Conservation (phyloP, 2,329 filamentous ascomycete genomes). For the Parastagonospora avenae region DNA sequence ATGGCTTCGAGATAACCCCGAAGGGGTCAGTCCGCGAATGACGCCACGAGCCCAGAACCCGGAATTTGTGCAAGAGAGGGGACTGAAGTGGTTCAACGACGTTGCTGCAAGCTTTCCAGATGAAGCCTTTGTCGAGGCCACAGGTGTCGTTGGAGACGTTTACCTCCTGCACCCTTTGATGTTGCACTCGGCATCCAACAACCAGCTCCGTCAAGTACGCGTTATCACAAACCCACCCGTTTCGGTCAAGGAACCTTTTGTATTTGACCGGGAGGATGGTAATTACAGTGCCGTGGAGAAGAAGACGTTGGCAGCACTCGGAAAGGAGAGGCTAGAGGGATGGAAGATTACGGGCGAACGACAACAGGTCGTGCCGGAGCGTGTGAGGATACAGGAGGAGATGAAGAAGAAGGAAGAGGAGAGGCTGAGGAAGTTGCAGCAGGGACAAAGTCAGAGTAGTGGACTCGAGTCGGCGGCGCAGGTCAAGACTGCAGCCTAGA, state of each 20-base stretch:
- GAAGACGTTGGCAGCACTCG: slow-evolving; percentile 59
- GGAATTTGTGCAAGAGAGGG: slow-evolving; percentile 50
- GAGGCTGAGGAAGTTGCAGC: slow-evolving; percentile 48
- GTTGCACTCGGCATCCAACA: slow-evolving; percentile 61
- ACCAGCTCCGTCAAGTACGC: slow-evolving; percentile 53
- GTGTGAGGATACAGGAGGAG: slow-evolving; percentile 54
- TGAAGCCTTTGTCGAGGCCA: slow-evolving; percentile 59
- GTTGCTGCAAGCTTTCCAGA: slow-evolving; percentile 43
- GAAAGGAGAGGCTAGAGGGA: slow-evolving; percentile 53
- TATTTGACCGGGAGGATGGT: slow-evolving; percentile 56
- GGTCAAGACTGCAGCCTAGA: neutral
- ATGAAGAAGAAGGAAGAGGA: slow-evolving; percentile 58
- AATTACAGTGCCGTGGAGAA: slow-evolving; percentile 62
- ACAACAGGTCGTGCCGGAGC: slow-evolving; percentile 58
- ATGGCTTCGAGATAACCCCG: slow-evolving; percentile 64
- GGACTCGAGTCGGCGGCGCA: slow-evolving; percentile 7
- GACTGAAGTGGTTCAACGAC: slow-evolving; percentile 54
- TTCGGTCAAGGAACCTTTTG: slow-evolving; percentile 57
- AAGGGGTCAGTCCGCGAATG: slow-evolving; percentile 71
- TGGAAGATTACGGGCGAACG: slow-evolving; percentile 60
- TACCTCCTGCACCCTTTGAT: slow-evolving; percentile 66
- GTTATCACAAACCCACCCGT: slow-evolving; percentile 64
- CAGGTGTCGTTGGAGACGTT: slow-evolving; percentile 61
- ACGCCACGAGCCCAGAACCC: slow-evolving; percentile 57
- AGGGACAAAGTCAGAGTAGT: slow-evolving; percentile 5